These are phyloP conservation scores for Alternaria arborescens DNA, from an alignment of 2,329 filamentous ascomycete genomes.

Conservation along the genomic window DNA sequence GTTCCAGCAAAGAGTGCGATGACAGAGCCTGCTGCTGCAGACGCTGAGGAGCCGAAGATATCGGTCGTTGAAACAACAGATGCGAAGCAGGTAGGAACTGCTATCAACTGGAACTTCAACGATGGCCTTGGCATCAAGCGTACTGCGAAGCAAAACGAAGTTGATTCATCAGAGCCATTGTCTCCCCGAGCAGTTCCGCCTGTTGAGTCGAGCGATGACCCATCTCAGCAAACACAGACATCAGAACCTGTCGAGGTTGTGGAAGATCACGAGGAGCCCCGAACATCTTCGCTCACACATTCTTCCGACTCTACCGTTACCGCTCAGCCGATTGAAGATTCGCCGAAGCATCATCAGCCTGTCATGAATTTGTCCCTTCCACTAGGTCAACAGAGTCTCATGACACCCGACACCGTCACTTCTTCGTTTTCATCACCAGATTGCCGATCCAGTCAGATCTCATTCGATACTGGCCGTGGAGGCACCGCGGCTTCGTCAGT, in stretches of 20 bases:
- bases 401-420: conserved; percentile 71
- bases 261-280: conserved; percentile 58
- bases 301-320: conserved; percentile 61
- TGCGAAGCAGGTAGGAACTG: conserved; percentile 47
- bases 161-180: conserved; percentile 29
- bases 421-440: conserved; percentile 71
- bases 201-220: conserved; percentile 12
- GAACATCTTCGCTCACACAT: conserved; percentile 59
- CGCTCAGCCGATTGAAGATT: conserved; percentile 39
- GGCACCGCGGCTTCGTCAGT: conserved; percentile 79
- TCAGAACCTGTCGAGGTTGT: conserved; percentile 55
- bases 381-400: conserved; percentile 58
- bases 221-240: conserved; percentile 25
- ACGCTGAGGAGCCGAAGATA: conserved; percentile 54
- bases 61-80: conserved; percentile 58
- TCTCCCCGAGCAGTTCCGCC: conserved; percentile 38
- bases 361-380: conserved; percentile 51
- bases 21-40: conserved; percentile 31
- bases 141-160: conserved; percentile 16
- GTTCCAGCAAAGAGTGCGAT: conserved; percentile 18
- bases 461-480: conserved; percentile 74
- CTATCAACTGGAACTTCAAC: conserved; percentile 56
- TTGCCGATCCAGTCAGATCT: conserved; percentile 66
- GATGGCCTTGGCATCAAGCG: conserved; percentile 50
- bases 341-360: conserved; percentile 49